A percentile compares a stretch with the other conserved stretches of the same genome.
Evolutionary conservation across 2,329 filamentous ascomycete genomes (phyloP).

Genomic region (Amphichorda felina): DNA sequence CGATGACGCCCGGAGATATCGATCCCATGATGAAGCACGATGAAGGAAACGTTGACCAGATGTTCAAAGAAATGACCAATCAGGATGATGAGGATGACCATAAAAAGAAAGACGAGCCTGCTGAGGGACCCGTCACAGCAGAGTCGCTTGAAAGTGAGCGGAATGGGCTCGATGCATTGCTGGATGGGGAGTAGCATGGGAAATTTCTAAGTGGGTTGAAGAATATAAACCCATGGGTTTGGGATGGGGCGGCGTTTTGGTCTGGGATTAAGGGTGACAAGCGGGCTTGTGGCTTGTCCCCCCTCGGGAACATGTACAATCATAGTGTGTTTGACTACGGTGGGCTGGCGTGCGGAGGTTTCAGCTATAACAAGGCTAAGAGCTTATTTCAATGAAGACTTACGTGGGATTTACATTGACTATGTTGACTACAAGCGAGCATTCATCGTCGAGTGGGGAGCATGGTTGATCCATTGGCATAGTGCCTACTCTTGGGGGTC

Average conservation of each 20-base stretch:
- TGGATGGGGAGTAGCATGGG: constrained; percentile 25
- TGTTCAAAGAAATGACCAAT: constrained; percentile 45
- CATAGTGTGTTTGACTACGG: no score
- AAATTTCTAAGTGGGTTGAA: no score
- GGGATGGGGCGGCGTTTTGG: background rate
- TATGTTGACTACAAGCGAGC: background rate
- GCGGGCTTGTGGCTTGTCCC: no score
- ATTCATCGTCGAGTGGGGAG: no score
- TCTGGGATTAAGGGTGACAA: no score
- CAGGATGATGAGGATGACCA: constrained; percentile 34
- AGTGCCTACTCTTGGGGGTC: no score
- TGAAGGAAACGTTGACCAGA: constrained; percentile 38
- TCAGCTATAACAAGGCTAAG: background rate
- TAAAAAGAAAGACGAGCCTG: constrained; percentile 20
- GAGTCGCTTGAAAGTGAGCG: constrained; percentile 32
- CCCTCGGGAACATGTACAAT: no score
- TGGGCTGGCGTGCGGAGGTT: no score
- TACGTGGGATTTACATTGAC: background rate
- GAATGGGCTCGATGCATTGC: constrained; percentile 32
- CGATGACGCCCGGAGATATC: constrained; percentile 14
- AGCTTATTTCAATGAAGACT: no score
- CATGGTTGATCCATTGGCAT: no score
- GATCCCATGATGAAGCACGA: constrained; percentile 22
- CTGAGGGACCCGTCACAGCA: constrained; percentile 23
- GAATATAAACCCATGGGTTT: no score